Percentiles rank a stretch among this genome's conserved stretches.
phyloP scores from a whole-genome alignment of 2,329 filamentous ascomycete genomes.

The Neopestalotiopsis sp. region DNA sequence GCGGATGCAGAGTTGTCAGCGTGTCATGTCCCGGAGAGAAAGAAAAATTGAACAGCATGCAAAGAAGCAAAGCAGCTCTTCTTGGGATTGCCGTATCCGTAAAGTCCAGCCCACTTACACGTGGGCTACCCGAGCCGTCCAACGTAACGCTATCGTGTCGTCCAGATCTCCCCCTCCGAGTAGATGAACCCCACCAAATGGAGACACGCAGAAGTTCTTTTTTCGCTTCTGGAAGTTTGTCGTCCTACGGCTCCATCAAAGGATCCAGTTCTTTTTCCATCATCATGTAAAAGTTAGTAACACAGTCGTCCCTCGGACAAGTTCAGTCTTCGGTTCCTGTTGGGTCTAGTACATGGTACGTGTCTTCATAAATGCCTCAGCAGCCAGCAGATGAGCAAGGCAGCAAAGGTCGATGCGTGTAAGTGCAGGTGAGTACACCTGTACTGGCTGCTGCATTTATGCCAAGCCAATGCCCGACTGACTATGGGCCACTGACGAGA shows the following conservation, averaged over 20 bases:
- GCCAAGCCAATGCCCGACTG: neutral
- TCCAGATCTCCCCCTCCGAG: neutral
- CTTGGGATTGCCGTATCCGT: neutral
- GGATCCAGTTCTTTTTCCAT: neutral
- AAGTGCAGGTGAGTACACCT: neutral
- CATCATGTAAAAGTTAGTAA: neutral
- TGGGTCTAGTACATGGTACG: neutral
- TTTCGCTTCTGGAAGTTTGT: neutral
- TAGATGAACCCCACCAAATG: neutral
- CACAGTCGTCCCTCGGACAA: neutral
- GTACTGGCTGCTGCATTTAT: neutral
- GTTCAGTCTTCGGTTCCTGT: neutral
- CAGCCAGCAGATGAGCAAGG: neutral
- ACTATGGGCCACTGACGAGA: neutral
- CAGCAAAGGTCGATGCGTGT: neutral
- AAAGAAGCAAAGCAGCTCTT: neutral
- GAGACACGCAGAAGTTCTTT: neutral
- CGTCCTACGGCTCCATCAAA: neutral
- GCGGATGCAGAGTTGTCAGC: too few species aligned
- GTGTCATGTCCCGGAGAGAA: too few species aligned
- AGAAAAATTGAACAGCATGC: too few species aligned
- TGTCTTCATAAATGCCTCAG: neutral
- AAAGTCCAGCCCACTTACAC: neutral
- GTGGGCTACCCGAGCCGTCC: neutral
- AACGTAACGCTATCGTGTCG: conserved; percentile 4